Evolutionary conservation across 2,329 filamentous ascomycete species (phyloP).

Genomic region (Neofusicoccum laricinum): DNA sequence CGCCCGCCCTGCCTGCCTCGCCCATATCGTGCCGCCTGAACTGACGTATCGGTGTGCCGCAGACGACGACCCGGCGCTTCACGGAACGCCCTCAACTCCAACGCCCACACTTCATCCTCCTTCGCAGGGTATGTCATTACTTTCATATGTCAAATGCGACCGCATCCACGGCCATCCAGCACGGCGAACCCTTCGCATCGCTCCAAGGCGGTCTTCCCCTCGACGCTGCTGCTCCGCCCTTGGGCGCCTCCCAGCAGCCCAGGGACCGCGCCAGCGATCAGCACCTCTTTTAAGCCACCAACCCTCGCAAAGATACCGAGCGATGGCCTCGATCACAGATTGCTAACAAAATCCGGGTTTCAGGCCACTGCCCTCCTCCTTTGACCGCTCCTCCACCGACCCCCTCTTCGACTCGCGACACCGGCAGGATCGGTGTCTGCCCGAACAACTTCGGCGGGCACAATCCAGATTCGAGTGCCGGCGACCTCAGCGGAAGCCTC

Average conservation of each 20-base stretch:
- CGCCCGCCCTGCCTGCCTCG: not conserved
- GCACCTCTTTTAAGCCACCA: constrained; percentile 13
- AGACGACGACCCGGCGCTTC: constrained; percentile 32
- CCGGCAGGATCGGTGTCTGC: constrained; percentile 34
- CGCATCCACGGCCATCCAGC: constrained; percentile 19
- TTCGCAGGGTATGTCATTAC: constrained; percentile 30
- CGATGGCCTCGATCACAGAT: not conserved
- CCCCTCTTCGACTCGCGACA: constrained; percentile 34
- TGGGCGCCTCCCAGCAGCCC: constrained; percentile 30
- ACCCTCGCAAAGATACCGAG: not conserved
- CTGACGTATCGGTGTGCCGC: constrained; percentile 22
- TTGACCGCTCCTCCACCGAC: constrained; percentile 28
- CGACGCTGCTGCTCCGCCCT: constrained; percentile 27
- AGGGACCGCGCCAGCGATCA: constrained; percentile 23
- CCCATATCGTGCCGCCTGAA: constrained; percentile 5
- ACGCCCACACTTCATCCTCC: constrained; percentile 26
- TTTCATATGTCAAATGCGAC: constrained; percentile 32
- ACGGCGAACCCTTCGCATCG: constrained; percentile 21
- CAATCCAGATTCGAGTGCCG: not conserved
- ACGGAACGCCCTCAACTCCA: constrained; percentile 34
- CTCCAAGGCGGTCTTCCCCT: constrained; percentile 12
- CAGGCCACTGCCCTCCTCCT: constrained; percentile 27
- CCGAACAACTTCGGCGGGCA: not conserved
- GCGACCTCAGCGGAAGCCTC: constrained; percentile 5
- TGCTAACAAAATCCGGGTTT: constrained; percentile 12